Base-by-base conservation (phyloP, 768 basidiomycete genomes). In the Termitomyces sp. region DNA sequence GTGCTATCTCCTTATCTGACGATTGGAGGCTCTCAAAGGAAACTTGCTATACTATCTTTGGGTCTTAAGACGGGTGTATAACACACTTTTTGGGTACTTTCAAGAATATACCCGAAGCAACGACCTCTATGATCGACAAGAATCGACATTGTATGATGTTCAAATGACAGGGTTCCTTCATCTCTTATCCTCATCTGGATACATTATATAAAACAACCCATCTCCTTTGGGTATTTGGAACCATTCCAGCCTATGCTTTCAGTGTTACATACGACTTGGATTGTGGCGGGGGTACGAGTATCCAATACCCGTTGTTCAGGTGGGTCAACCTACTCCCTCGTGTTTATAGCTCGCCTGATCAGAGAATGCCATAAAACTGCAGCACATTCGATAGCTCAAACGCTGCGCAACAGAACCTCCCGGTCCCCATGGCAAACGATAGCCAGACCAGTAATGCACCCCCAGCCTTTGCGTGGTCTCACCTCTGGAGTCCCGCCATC, bases 401-500 rank as follows among this genome's bases (percentile, higher is more conserved):
- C 33, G 5, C 10, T 7, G 23, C 5, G 15, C 47, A 36, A 3
- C 13, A 47, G 5, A 9, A 47, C 22, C 15, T 20, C 22, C 15
- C 23, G n/a, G n/a, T n/a, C 7, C 25, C 12, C 35, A 49, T 49
- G 48, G 5, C 35, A 23, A 49, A 36, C 35, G 33, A 1, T 16
- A 40, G 5, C 23, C 35, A 27, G 32, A 27, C 25, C 22, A 12
- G 9, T 4, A 35, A 10, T 12, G 51, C 49, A 18, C 53, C 67
- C 13, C 69, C 68, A n/a, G 53, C 60, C 1, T 73, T 73, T 60
- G 45, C 65, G 33, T 70, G 66, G 68, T 59, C 64, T 18, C 65
- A 70, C 45, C 66, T 73, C 9, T 74, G 70, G 70, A 52, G 58
- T 27, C 64, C 65, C 7, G 69, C 73, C 2, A 59, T 70, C 48